These are phyloP conservation scores for Raphanus sativus DNA, from an alignment of 345 rosid species.

Conservation along the genomic window DNA sequence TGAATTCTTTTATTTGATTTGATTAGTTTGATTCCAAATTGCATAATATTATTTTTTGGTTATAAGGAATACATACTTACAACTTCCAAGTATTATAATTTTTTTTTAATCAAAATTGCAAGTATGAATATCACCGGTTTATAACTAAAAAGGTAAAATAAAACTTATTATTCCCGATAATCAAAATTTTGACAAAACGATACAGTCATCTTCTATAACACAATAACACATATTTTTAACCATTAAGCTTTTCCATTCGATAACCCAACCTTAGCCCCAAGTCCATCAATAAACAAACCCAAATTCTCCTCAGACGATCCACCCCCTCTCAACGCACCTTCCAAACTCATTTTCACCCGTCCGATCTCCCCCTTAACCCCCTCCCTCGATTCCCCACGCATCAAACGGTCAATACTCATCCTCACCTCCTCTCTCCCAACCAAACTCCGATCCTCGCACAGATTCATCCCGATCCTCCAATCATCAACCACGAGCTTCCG, in stretches of 20 bases:
- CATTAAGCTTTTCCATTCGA: constrained; percentile 26
- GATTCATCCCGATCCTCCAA: constrained; percentile 74
- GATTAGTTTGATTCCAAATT: no score
- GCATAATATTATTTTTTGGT: no score
- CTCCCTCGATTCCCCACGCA: constrained; percentile 47
- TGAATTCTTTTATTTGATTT: no score
- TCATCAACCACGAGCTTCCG: constrained; percentile 79
- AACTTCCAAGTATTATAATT: no score
- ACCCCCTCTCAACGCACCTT: constrained; percentile 39
- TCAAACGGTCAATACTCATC: constrained; percentile 47
- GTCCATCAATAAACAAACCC: constrained; percentile 44
- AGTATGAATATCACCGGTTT: no score
- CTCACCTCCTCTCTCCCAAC: constrained; percentile 48
- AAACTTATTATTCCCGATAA: not conserved
- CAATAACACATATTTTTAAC: not conserved
- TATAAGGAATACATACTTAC: no score
- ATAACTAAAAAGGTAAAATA: not conserved
- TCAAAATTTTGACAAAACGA: not conserved
- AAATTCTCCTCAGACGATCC: constrained; percentile 59
- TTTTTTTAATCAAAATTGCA: no score
- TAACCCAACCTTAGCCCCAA: constrained; percentile 36
- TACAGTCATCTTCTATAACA: not conserved
- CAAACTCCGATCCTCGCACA: constrained; percentile 38
- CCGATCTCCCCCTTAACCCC: constrained; percentile 39
- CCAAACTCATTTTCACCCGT: constrained; percentile 47